Evolutionary conservation across 148 eudicot species (phyloP).

Genomic region (Rhododendron simsii): DNA sequence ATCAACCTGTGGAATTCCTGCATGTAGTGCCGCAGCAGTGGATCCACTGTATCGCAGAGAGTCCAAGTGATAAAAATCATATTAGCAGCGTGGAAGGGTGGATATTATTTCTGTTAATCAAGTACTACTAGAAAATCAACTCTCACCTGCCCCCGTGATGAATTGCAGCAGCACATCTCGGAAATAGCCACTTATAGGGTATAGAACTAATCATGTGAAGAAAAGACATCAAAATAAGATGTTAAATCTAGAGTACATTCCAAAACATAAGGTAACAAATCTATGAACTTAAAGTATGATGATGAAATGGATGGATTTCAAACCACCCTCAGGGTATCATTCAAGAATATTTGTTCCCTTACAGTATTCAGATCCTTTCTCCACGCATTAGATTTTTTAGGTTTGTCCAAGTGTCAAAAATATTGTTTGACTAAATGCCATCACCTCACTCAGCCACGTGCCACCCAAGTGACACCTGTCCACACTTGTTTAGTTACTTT

Average conservation of each 20-base stretch:
- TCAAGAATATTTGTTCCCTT: neutral
- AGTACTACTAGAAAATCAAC: neutral
- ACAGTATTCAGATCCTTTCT: neutral
- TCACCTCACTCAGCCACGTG: neutral
- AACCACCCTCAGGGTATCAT: neutral
- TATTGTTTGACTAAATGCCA: neutral
- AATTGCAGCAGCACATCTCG: slow-evolving; percentile 66
- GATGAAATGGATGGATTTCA: neutral
- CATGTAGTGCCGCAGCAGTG: slow-evolving; percentile 85
- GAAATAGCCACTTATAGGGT: slow-evolving; percentile 88
- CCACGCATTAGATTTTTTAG: neutral
- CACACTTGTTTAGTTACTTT: neutral
- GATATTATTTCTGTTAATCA: neutral
- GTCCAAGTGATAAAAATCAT: slow-evolving; percentile 6
- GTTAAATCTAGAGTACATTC: neutral
- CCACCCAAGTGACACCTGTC: neutral
- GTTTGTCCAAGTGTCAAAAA: neutral
- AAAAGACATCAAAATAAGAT: neutral
- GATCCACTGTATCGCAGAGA: slow-evolving; percentile 57
- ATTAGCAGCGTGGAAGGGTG: slow-evolving; percentile 7
- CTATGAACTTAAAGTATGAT: neutral
- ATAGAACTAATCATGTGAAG: slow-evolving; percentile 35
- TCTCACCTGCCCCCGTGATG: slow-evolving; percentile 92
- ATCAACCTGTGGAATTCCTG: slow-evolving; percentile 85
- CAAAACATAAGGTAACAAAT: neutral